A percentile compares a stretch with the other conserved stretches of the same genome.
Conservation (phyloP, 2,329 filamentous ascomycete species). For the Metarhizium album region DNA sequence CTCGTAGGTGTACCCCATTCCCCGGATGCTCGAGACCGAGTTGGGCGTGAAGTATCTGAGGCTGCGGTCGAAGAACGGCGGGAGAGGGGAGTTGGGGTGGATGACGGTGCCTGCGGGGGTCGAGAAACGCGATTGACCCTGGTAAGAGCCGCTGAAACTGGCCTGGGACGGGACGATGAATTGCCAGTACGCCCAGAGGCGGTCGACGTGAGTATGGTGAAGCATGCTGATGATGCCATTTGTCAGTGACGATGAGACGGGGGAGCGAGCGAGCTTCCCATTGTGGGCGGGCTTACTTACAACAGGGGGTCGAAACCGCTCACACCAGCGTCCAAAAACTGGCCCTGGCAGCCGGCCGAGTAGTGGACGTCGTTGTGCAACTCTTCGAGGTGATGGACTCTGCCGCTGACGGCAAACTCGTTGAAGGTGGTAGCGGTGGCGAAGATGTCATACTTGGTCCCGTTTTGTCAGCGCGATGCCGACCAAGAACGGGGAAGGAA, state of each 20-base stretch:
- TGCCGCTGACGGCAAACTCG: conserved; percentile 24
- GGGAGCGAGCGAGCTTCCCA: neutral
- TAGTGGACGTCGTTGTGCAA: conserved; percentile 33
- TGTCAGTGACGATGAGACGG: neutral
- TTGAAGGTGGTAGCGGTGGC: conserved; percentile 24
- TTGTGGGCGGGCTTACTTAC: conserved; percentile 18
- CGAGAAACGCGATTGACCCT: conserved; percentile 26
- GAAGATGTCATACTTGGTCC: conserved; percentile 30
- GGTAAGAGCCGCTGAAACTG: conserved; percentile 25
- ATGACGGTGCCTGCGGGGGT: conserved; percentile 29
- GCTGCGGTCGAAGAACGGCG: conserved; percentile 35
- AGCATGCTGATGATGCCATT: conserved; percentile 22
- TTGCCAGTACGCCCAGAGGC: conserved; percentile 49
- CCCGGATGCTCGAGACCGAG: conserved; percentile 20
- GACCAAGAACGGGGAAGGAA: neutral
- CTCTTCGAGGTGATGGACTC: conserved; percentile 32
- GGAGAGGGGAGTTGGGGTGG: conserved; percentile 33
- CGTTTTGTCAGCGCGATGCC: conserved; percentile 5
- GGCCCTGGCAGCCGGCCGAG: conserved; percentile 27
- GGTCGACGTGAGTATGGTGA: conserved; percentile 49
- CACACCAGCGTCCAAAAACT: conserved; percentile 29
- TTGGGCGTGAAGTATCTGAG: conserved; percentile 31
- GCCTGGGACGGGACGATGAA: conserved; percentile 26
- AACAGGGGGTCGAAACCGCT: conserved; percentile 37
- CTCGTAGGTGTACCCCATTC: conserved; percentile 29